Evolutionary conservation across 2,329 filamentous ascomycete species (phyloP), one percentile per base, ranked within the genome.

Genomic region (Gnomoniopsis sp.): DNA sequence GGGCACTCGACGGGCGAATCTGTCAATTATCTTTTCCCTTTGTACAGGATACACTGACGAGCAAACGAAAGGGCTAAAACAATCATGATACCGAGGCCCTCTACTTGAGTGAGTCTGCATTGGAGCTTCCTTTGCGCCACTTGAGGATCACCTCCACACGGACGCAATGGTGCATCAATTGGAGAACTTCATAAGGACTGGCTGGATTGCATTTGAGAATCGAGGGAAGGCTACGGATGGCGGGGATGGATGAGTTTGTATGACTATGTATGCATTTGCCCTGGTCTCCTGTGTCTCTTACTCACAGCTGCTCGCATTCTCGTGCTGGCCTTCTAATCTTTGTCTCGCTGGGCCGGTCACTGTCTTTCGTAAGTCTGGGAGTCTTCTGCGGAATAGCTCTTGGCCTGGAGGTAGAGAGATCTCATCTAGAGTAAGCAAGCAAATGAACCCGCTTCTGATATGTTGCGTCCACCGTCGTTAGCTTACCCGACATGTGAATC

Each of bases 21-120:
- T 30, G 52, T 23, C 52, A 15, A 48, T 33, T 46, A 26, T 44
- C 19, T 43, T 58, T 58, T 55, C 47, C 48, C 54, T 44, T 48
- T 55, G 57, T 59, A 58, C 56, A 61, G 59, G 59, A 61, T 61
- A 61, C 51, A 61, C 33, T 61, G 55, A 55, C 43, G 59, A 61
- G 59, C 59, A 61, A 47, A 61, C 49, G 55, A 61, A 58, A 19
- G 33, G 55, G 55, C 43, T 8, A 36, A 22, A 47, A 54, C 21
- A 22, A 54, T 55, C 51, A 61, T 59, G 55, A 61, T 55, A 61
- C 51, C 48, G 55, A 54, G 49, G 53, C 38, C 49, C 58, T 38
- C 49, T 34, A 12, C 17, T 21, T 15, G 11, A 19, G 36, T 11
- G 30, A 33, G 19, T 44, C 23, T 14, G 11, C 21, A 23, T 19